Conservation (phyloP, 2,329 filamentous ascomycete genomes). For the Xylaria hypoxylon region DNA sequence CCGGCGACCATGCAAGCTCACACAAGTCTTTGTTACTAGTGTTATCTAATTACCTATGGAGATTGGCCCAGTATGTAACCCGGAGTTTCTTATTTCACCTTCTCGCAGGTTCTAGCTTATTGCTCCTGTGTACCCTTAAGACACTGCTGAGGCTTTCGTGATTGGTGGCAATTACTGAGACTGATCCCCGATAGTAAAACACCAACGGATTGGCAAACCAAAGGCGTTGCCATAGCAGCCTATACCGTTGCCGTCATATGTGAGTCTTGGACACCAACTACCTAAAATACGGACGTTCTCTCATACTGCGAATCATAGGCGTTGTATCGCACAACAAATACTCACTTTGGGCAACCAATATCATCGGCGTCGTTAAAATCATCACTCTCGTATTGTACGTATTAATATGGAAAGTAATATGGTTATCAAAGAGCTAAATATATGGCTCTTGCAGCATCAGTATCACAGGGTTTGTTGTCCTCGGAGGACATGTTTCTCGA, state of each 20-base stretch:
- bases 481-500: conserved; percentile 64
- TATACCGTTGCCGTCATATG: conserved; percentile 70
- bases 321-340: conserved; percentile 67
- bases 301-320: conserved; percentile 41
- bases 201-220: conserved; percentile 71
- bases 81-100: neutral
- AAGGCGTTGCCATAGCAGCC: conserved; percentile 73
- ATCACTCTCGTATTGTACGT: conserved; percentile 67
- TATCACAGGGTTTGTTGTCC: conserved; percentile 71
- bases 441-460: conserved; percentile 53
- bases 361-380: conserved; percentile 69
- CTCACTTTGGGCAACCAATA: conserved; percentile 67
- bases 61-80: conserved; percentile 52
- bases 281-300: neutral
- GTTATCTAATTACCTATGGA: conserved; percentile 71
- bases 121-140: neutral
- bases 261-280: conserved; percentile 49
- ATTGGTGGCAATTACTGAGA: neutral
- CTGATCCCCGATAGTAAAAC: conserved; percentile 30
- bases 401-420: neutral
- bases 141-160: neutral
- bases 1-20: neutral
- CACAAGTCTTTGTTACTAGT: conserved; percentile 54
- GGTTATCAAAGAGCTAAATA: conserved; percentile 3
- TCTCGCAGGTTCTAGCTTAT: neutral